These are phyloP conservation scores for Zizania palustris DNA, from an alignment of 202 grass and related monocot species.

Conservation along the genomic window DNA sequence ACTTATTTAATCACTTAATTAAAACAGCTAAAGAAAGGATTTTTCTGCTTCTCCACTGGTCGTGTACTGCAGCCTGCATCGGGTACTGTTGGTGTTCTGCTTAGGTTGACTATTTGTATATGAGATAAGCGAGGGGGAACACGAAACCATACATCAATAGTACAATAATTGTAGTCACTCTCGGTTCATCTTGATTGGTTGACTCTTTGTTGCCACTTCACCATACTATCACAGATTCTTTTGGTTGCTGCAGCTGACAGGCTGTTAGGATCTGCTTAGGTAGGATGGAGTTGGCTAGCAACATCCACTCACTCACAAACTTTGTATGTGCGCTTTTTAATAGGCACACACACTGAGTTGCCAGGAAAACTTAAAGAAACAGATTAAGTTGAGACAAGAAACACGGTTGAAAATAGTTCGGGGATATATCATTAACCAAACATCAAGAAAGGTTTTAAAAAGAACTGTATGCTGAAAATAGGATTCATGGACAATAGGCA, in stretches of 20 bases:
- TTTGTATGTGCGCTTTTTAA: background rate
- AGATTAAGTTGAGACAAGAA: conserved; percentile 7
- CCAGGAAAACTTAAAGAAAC: background rate
- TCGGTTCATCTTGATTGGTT: background rate
- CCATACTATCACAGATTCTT: conserved; percentile 4
- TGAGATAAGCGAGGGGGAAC: background rate
- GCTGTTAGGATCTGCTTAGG: conserved; percentile 37
- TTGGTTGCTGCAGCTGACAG: background rate
- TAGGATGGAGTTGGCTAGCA: conserved; percentile 40
- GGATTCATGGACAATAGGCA: background rate
- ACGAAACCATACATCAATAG: background rate
- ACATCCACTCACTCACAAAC: conserved; percentile 5
- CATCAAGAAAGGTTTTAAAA: background rate
- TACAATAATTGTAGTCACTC: conserved; percentile 1
- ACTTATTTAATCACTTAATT: background rate
- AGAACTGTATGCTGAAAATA: background rate
- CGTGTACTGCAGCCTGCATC: background rate
- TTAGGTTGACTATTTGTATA: too few relatives aligned
- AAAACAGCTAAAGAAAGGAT: background rate
- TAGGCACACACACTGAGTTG: background rate
- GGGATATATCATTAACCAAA: background rate
- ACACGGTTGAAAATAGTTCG: background rate
- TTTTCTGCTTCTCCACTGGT: background rate
- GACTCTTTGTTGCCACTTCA: background rate
- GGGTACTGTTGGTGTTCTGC: background rate